A percentile compares a stretch with the other conserved stretches of the same genome.
phyloP scores from a whole-genome alignment of 164 flowering plant genomes.

The Sedum album region DNA sequence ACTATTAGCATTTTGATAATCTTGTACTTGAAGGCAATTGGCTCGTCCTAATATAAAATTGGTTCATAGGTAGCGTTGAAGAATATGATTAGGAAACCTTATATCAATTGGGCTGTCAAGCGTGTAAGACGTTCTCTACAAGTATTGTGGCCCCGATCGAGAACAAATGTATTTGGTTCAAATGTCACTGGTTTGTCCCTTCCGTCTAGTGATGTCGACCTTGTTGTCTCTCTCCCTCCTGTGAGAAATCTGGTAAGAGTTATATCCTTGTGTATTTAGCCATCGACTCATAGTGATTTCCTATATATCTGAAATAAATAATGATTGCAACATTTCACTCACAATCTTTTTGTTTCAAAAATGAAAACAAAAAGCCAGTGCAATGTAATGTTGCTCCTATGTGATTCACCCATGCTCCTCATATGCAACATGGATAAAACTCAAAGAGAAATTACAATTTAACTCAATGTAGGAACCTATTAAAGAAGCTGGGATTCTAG shows the following conservation, averaged over 20 bases:
- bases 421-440: not conserved
- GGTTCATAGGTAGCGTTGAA: conserved; percentile 66
- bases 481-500: conserved; percentile 98
- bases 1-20: not conserved
- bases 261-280: conserved; percentile 5
- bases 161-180: conserved; percentile 89
- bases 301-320: not conserved
- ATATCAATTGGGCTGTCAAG: conserved; percentile 91
- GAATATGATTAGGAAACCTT: conserved; percentile 73
- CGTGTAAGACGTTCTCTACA: conserved; percentile 90
- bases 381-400: not conserved
- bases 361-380: not conserved
- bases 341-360: not conserved
- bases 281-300: not conserved
- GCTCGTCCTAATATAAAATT: conserved; percentile 13
- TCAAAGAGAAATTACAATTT: not conserved
- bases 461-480: conserved; percentile 69
- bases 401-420: not conserved
- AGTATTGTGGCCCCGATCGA: conserved; percentile 92
- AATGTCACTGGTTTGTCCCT: conserved; percentile 90
- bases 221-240: conserved; percentile 95
- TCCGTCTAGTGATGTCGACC: conserved; percentile 96
- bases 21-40: conserved; percentile 3
- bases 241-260: conserved; percentile 84
- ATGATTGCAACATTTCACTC: not conserved